phyloP scores from a whole-genome alignment of 2,329 filamentous ascomycete genomes.

The Diaporthe citri region DNA sequence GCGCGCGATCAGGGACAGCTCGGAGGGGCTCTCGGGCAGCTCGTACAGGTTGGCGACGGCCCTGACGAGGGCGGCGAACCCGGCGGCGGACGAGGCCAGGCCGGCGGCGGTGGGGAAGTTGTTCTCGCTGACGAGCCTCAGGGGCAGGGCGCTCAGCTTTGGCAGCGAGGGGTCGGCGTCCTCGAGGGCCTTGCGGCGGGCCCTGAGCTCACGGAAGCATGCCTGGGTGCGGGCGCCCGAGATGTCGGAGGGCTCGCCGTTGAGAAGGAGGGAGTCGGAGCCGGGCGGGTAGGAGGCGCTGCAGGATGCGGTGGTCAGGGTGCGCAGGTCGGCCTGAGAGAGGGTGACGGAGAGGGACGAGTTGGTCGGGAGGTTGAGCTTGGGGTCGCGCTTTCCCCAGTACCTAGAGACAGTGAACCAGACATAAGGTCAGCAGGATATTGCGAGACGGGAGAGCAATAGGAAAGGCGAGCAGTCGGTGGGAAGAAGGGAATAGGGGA shows the following conservation, averaged over 20 bases:
- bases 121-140: slow-evolving; percentile 94
- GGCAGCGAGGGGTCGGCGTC: slow-evolving; percentile 79
- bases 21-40: slow-evolving; percentile 82
- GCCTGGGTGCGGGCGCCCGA: slow-evolving; percentile 92
- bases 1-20: slow-evolving; percentile 89
- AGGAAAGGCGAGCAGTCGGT: too few species aligned
- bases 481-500: too few species aligned
- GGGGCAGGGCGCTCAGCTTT: slow-evolving; percentile 80
- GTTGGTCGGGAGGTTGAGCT: slow-evolving; percentile 97
- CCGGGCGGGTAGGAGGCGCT: slow-evolving; percentile 72
- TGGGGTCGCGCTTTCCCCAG: slow-evolving; percentile 97
- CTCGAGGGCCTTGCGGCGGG: slow-evolving; percentile 83
- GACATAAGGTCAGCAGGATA: too few species aligned
- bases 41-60: slow-evolving; percentile 94
- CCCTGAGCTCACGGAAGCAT: slow-evolving; percentile 88
- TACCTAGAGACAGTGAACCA: too few species aligned
- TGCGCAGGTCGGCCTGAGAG: slow-evolving; percentile 92
- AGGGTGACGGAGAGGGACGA: slow-evolving; percentile 97
- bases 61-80: slow-evolving; percentile 79
- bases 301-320: slow-evolving; percentile 95
- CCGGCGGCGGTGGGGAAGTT: slow-evolving; percentile 99
- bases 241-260: slow-evolving; percentile 85
- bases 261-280: slow-evolving; percentile 82
- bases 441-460: too few species aligned
- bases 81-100: slow-evolving; percentile 79